These are phyloP conservation scores for Martiniozyma abietophila DNA, from an alignment of 805 yeast species.

Conservation along the genomic window DNA sequence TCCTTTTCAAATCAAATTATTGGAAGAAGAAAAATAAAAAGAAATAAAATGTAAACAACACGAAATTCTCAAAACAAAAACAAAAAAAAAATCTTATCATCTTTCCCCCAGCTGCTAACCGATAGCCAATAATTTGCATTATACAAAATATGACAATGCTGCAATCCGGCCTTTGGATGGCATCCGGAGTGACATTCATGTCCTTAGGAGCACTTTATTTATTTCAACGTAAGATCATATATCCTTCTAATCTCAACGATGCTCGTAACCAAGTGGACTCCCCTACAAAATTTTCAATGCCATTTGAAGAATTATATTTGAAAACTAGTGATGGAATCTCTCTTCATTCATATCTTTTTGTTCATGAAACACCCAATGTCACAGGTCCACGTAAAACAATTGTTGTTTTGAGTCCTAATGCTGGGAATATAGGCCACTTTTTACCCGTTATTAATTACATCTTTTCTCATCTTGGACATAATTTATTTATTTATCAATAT, in stretches of 20 bases:
- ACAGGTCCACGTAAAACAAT: constrained; percentile 63
- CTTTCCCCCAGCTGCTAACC: too few species aligned
- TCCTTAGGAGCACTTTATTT: constrained; percentile 15
- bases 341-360: constrained; percentile 55
- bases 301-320: constrained; percentile 51
- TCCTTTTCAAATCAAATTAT: too few species aligned
- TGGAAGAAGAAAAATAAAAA: not conserved
- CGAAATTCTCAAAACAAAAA: not conserved
- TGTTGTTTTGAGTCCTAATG: constrained; percentile 66
- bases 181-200: constrained; percentile 9
- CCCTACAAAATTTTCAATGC: constrained; percentile 62
- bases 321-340: constrained; percentile 62
- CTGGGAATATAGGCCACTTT: constrained; percentile 91
- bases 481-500: constrained; percentile 79
- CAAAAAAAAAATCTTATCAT: constrained; percentile 1
- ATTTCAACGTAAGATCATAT: constrained; percentile 42
- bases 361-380: constrained; percentile 38
- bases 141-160: not conserved
- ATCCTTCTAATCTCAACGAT: constrained; percentile 73
- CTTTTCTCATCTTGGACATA: constrained; percentile 52
- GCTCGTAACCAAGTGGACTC: constrained; percentile 66
- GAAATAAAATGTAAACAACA: not conserved
- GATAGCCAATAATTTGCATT: too few species aligned
- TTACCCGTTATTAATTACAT: constrained; percentile 71
- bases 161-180: constrained; percentile 4